Conservation (phyloP, 768 basidiomycete species). For the Cubamyces lactineus region DNA sequence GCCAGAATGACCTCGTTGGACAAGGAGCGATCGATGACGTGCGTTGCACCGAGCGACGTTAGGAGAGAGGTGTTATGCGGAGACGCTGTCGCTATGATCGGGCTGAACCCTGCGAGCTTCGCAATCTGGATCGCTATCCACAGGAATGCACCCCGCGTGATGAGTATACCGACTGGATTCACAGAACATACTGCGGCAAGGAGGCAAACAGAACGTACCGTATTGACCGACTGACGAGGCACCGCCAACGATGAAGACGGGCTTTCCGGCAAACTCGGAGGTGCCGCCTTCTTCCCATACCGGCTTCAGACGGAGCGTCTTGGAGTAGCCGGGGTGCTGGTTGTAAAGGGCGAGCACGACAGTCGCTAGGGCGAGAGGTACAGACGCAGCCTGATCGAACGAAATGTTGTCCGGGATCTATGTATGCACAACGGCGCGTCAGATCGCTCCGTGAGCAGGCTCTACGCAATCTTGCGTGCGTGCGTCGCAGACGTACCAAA, state of each 20-base stretch:
- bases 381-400: slow-evolving; percentile 36
- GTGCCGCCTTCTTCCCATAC: slow-evolving; percentile 21
- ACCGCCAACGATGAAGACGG: slow-evolving; percentile 36
- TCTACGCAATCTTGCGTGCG: slow-evolving; percentile 15
- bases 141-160: not conserved
- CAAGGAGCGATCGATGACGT: slow-evolving; percentile 31
- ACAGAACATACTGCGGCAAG: not conserved
- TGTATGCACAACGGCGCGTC: slow-evolving; percentile 20
- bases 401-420: slow-evolving; percentile 35
- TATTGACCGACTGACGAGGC: slow-evolving; percentile 35
- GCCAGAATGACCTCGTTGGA: slow-evolving; percentile 8
- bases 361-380: slow-evolving; percentile 37
- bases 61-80: slow-evolving; percentile 24
- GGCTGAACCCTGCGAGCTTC: slow-evolving; percentile 5
- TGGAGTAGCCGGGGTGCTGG: slow-evolving; percentile 10
- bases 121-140: slow-evolving; percentile 32
- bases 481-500: slow-evolving; percentile 17
- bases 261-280: slow-evolving; percentile 11
- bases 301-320: slow-evolving; percentile 11
- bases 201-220: slow-evolving; percentile 24
- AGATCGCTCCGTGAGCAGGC: slow-evolving; percentile 25
- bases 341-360: slow-evolving; percentile 36
- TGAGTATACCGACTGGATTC: not conserved
- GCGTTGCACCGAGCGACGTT: slow-evolving; percentile 30
- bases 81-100: slow-evolving; percentile 29